These are phyloP conservation scores for Aspergillus melleus DNA, from an alignment of 2,329 filamentous ascomycete genomes.

Conservation along the genomic window DNA sequence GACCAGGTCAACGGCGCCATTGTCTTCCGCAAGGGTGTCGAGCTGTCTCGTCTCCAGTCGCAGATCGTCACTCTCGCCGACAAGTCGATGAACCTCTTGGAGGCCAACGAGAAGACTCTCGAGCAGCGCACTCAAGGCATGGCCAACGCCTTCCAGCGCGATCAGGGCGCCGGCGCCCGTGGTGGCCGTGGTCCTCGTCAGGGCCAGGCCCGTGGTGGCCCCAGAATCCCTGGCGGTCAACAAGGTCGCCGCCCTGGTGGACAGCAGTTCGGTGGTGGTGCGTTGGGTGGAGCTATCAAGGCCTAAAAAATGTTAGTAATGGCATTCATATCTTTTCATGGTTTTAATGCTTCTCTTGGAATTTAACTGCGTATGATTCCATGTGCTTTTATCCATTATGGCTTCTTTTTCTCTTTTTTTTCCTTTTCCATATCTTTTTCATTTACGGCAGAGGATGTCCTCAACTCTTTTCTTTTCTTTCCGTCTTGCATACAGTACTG, in stretches of 20 bases:
- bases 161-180: conserved; percentile 72
- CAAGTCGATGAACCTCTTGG: conserved; percentile 94
- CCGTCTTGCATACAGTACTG: conserved; percentile 18
- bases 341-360: conserved; percentile 27
- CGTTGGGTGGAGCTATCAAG: conserved; percentile 53
- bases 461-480: conserved; percentile 10
- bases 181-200: conserved; percentile 59
- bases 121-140: conserved; percentile 97
- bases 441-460: conserved; percentile 3
- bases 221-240: conserved; percentile 39
- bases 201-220: conserved; percentile 39
- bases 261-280: conserved; percentile 52
- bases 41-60: conserved; percentile 93
- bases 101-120: conserved; percentile 94
- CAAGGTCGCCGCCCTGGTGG: conserved; percentile 48
- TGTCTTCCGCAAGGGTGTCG: conserved; percentile 99
- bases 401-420: background rate
- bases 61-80: conserved; percentile 90
- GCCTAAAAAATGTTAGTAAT: conserved; percentile 43
- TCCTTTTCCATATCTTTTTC: background rate
- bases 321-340: conserved; percentile 29
- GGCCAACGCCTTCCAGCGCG: conserved; percentile 90
- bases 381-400: conserved; percentile 15
- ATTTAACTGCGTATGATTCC: conserved; percentile 22
- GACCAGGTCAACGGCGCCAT: conserved; percentile 97